Conservation (phyloP, 768 basidiomycete species). For the Boletus sp. region DNA sequence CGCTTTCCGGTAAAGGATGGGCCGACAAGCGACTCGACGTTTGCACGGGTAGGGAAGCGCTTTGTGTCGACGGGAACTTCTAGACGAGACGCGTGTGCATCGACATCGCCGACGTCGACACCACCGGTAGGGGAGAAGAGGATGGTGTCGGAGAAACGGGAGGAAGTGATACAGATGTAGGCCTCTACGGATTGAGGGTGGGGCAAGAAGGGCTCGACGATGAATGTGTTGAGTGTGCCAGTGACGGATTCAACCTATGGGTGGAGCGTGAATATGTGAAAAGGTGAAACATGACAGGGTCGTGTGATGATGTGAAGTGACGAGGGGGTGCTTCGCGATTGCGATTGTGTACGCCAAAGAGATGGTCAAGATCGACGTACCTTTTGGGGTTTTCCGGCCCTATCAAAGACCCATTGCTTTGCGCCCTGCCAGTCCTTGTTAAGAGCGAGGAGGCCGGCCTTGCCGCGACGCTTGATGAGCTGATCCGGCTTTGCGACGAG, state of each 20-base stretch:
- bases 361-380: conserved; percentile 29
- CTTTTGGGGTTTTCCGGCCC: conserved; percentile 91
- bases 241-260: conserved; percentile 85
- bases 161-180: conserved; percentile 97
- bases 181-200: conserved; percentile 93
- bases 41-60: conserved; percentile 79
- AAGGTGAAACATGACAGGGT: conserved; percentile 7
- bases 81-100: conserved; percentile 92
- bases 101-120: conserved; percentile 98
- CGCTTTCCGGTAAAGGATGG: conserved; percentile 78
- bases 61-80: conserved; percentile 65
- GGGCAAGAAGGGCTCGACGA: conserved; percentile 98
- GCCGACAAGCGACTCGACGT: conserved; percentile 74
- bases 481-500: conserved; percentile 97
- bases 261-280: conserved; percentile 16
- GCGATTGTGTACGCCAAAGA: conserved; percentile 2
- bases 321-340: conserved; percentile 8
- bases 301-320: conserved; percentile 25
- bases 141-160: conserved; percentile 91
- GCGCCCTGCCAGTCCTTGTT: conserved; percentile 93
- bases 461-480: conserved; percentile 99
- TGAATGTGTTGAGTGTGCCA: conserved; percentile 97
- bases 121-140: conserved; percentile 99
- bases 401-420: conserved; percentile 80
- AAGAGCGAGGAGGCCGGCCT: conserved; percentile 91